Percentiles rank a stretch among this genome's conserved stretches.
Evolutionary conservation across 148 eudicot species (phyloP).

Genomic region (Rhododendron ferrugineum): DNA sequence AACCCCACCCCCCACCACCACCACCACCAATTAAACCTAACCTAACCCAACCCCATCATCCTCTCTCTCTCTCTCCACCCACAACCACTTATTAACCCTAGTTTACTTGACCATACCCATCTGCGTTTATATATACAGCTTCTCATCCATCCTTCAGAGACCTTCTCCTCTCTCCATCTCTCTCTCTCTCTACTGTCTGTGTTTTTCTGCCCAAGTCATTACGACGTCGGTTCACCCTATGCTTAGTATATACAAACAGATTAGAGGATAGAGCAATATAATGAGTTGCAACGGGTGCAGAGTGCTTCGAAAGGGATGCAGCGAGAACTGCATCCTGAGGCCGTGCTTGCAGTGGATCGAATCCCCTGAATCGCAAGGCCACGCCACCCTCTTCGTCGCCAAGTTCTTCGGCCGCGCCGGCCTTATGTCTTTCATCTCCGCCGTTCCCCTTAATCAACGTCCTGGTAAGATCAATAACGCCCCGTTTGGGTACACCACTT

Average conservation of each 20-base stretch:
- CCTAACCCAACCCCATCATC: constrained; percentile 10
- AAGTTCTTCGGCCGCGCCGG: constrained; percentile 78
- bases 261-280: background rate
- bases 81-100: background rate
- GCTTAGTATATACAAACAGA: background rate
- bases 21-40: background rate
- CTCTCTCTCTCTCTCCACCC: background rate
- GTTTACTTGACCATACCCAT: background rate
- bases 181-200: background rate
- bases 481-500: background rate
- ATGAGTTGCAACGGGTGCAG: constrained; percentile 83
- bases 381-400: constrained; percentile 76
- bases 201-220: background rate
- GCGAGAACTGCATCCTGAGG: constrained; percentile 51
- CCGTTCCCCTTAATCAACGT: constrained; percentile 51
- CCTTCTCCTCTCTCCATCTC: background rate
- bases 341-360: constrained; percentile 57
- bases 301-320: constrained; percentile 68
- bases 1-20: constrained; percentile 12
- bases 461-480: constrained; percentile 31
- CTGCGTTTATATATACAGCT: constrained; percentile 4
- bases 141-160: background rate
- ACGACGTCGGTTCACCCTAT: background rate
- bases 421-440: constrained; percentile 67
- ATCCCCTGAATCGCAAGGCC: constrained; percentile 52